Conservation (phyloP, 2,329 filamentous ascomycete species). For the Talaromyces marneffei region DNA sequence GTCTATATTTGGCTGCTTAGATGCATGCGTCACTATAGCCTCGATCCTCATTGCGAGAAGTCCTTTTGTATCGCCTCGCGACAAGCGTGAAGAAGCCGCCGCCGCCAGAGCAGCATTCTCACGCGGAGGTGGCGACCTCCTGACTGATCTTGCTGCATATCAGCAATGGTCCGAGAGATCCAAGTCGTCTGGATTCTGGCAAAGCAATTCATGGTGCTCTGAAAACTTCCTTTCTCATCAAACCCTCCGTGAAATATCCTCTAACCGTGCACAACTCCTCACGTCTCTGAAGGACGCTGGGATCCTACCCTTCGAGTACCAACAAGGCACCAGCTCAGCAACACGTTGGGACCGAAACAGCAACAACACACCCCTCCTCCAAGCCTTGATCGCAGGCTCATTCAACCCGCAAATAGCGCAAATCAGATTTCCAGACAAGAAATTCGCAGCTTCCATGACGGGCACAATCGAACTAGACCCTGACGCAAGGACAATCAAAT, state of each 20-base stretch:
- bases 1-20: constrained; percentile 85
- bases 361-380: constrained; percentile 50
- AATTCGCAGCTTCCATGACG: constrained; percentile 79
- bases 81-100: constrained; percentile 76
- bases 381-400: constrained; percentile 65
- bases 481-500: constrained; percentile 86
- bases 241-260: constrained; percentile 80
- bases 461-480: constrained; percentile 91
- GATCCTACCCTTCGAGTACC: constrained; percentile 58
- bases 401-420: constrained; percentile 83
- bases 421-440: constrained; percentile 92
- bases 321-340: constrained; percentile 34
- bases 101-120: constrained; percentile 70
- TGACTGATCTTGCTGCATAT: constrained; percentile 80
- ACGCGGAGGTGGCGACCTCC: constrained; percentile 70
- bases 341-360: constrained; percentile 34
- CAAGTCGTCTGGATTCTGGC: constrained; percentile 40
- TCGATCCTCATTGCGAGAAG: constrained; percentile 84
- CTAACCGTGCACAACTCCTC: constrained; percentile 79
- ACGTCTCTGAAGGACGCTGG: constrained; percentile 79
- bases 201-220: constrained; percentile 66
- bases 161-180: constrained; percentile 71
- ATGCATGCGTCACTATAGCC: constrained; percentile 81
- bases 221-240: constrained; percentile 78
- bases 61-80: constrained; percentile 78